A percentile compares a stretch with the other conserved stretches of the same genome.
Evolutionary conservation across 257 asterid genomes (phyloP).

Genomic region (Solanum bulbocastanum): DNA sequence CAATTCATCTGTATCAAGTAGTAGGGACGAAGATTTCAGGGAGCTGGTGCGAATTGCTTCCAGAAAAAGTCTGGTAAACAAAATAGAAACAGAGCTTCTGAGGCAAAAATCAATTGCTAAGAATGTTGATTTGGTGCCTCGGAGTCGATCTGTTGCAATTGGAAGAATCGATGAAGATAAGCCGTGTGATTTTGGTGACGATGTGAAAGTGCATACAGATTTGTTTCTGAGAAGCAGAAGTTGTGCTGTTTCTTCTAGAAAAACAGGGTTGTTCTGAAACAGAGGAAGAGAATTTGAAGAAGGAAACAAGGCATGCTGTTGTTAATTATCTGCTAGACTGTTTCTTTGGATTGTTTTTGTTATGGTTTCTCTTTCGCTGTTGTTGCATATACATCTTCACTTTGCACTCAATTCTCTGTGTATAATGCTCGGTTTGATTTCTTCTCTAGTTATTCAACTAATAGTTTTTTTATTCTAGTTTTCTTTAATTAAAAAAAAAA

Average conservation of each 20-base stretch:
- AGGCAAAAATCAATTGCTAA: background rate
- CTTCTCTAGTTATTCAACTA: fast-evolving
- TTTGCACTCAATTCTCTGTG: background rate
- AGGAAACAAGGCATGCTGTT: background rate
- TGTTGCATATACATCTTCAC: background rate
- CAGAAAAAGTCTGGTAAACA: background rate
- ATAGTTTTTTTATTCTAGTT: background rate
- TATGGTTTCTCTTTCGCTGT: background rate
- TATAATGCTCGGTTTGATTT: background rate
- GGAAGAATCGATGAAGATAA: conserved; percentile 61
- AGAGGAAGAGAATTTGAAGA: background rate
- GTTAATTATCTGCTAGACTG: background rate
- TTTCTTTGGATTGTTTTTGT: background rate
- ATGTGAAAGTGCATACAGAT: background rate
- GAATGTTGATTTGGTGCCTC: conserved; percentile 7
- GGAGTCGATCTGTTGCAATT: conserved; percentile 34
- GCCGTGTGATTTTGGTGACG: conserved; percentile 35
- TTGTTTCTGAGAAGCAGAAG: conserved; percentile 33
- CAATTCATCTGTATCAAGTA: background rate
- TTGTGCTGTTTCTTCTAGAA: conserved; percentile 14
- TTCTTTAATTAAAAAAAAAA: too few relatives aligned
- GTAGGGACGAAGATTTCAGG: conserved; percentile 2
- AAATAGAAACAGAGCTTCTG: background rate
- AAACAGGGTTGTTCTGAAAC: background rate
- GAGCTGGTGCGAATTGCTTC: conserved; percentile 2